phyloP scores from a whole-genome alignment of 78 protist genomes.

The Speleostelium caveatum region DNA sequence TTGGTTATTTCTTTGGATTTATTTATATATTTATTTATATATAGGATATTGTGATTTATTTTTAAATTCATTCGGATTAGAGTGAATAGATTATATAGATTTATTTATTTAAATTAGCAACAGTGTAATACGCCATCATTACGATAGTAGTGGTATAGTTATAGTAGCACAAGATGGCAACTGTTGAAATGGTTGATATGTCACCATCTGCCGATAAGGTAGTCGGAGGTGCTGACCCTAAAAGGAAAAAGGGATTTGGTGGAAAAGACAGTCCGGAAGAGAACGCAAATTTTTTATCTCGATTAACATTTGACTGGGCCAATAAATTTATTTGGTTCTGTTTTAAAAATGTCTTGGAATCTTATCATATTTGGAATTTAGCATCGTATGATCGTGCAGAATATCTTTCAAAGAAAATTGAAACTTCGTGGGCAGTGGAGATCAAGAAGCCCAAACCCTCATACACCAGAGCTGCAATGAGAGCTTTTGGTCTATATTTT shows the following conservation, averaged over 20 bases:
- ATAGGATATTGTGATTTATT: too few species aligned
- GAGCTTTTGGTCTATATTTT: slow-evolving; percentile 71
- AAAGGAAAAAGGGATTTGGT: slow-evolving; percentile 30
- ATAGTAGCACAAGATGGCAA: too few species aligned
- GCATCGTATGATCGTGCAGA: slow-evolving; percentile 53
- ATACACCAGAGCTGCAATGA: slow-evolving; percentile 45
- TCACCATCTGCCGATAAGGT: too few species aligned
- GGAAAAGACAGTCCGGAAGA: slow-evolving; percentile 42
- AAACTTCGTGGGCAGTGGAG: slow-evolving; percentile 30
- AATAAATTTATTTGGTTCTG: slow-evolving; percentile 46
- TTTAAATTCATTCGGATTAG: too few species aligned
- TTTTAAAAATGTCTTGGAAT: slow-evolving; percentile 49
- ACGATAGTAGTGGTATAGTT: too few species aligned
- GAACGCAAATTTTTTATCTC: slow-evolving; percentile 10
- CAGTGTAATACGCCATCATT: too few species aligned
- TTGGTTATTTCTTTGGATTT: too few species aligned
- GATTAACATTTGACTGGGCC: slow-evolving; percentile 53
- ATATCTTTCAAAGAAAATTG: slow-evolving; percentile 3
- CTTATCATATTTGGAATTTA: slow-evolving; percentile 47
- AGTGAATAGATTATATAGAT: too few species aligned
- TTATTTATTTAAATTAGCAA: too few species aligned
- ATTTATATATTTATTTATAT: too few species aligned
- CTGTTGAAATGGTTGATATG: too few species aligned
- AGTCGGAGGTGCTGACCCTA: too few species aligned
- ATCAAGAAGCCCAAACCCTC: slow-evolving; percentile 41